Percentiles rank a stretch among this genome's conserved stretches.
phyloP scores from a whole-genome alignment of 2,329 filamentous ascomycete species.

The Stagonosporopsis chrysanthemi region DNA sequence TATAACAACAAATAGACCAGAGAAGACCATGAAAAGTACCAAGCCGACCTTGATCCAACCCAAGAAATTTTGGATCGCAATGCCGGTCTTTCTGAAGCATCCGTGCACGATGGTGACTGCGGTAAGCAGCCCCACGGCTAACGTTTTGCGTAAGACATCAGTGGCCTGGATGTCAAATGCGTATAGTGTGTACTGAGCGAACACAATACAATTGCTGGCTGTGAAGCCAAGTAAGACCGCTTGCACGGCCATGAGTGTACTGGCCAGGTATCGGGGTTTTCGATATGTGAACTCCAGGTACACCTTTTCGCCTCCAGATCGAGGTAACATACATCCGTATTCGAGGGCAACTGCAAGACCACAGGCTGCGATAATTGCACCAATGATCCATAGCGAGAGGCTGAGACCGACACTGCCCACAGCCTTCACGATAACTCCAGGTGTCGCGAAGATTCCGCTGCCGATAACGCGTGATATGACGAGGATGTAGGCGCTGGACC shows the following conservation, averaged over 20 bases:
- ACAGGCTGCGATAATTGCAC: constrained; percentile 67
- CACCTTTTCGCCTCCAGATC: constrained; percentile 72
- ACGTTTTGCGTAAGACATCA: constrained; percentile 60
- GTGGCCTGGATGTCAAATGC: constrained; percentile 61
- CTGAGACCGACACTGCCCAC: constrained; percentile 72
- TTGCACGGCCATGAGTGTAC: constrained; percentile 69
- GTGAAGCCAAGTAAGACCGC: constrained; percentile 72
- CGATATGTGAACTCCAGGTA: constrained; percentile 75
- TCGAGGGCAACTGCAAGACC: constrained; percentile 70
- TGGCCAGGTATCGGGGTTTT: constrained; percentile 68
- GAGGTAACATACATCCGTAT: constrained; percentile 74
- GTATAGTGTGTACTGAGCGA: constrained; percentile 70
- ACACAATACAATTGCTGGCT: constrained; percentile 73
- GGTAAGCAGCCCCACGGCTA: constrained; percentile 54
- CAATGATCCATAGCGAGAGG: constrained; percentile 68
- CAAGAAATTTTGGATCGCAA: constrained; percentile 50
- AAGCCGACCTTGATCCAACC: constrained; percentile 52
- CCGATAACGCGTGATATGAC: constrained; percentile 74
- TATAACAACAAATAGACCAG: constrained; percentile 47
- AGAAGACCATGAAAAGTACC: constrained; percentile 50
- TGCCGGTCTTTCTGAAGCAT: constrained; percentile 48
- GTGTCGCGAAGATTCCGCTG: constrained; percentile 75
- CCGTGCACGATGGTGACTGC: constrained; percentile 49
- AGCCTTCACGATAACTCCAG: constrained; percentile 69
- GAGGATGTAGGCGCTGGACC: constrained; percentile 70